These are phyloP conservation scores for Bidens hawaiensis DNA, from an alignment of 140 eudicot genomes.

Conservation along the genomic window DNA sequence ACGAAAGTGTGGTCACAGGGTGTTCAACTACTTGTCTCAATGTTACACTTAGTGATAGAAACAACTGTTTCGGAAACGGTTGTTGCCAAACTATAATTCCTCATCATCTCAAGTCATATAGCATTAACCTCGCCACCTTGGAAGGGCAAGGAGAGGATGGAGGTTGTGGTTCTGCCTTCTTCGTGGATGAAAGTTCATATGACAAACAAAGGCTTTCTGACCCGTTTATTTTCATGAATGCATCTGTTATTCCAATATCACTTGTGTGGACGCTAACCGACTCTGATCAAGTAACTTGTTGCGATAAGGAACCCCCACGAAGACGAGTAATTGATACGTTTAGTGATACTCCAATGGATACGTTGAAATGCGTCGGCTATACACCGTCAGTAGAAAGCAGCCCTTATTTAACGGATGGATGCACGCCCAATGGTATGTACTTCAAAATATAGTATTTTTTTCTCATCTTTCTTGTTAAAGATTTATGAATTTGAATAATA, in stretches of 20 bases:
- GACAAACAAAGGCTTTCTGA: neutral
- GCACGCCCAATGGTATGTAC: no score
- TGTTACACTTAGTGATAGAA: neutral
- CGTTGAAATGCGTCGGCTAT: neutral
- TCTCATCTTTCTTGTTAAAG: no score
- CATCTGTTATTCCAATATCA: neutral
- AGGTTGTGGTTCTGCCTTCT: conserved; percentile 13
- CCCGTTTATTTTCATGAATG: neutral
- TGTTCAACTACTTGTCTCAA: conserved; percentile 18
- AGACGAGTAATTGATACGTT: neutral
- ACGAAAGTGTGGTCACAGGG: neutral
- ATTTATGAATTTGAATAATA: no score
- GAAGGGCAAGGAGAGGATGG: neutral
- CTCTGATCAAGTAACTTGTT: neutral
- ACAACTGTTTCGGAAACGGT: neutral
- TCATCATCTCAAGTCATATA: neutral
- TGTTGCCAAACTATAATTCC: neutral
- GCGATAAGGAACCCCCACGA: neutral
- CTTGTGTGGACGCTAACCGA: neutral
- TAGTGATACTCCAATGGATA: neutral
- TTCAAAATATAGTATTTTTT: no score
- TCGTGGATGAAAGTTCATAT: conserved; percentile 13
- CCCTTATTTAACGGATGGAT: no score
- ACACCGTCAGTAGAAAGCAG: no score
- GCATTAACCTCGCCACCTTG: neutral